phyloP scores from a whole-genome alignment of 176 grass and related monocot species.

The Saccharum officinarum region DNA sequence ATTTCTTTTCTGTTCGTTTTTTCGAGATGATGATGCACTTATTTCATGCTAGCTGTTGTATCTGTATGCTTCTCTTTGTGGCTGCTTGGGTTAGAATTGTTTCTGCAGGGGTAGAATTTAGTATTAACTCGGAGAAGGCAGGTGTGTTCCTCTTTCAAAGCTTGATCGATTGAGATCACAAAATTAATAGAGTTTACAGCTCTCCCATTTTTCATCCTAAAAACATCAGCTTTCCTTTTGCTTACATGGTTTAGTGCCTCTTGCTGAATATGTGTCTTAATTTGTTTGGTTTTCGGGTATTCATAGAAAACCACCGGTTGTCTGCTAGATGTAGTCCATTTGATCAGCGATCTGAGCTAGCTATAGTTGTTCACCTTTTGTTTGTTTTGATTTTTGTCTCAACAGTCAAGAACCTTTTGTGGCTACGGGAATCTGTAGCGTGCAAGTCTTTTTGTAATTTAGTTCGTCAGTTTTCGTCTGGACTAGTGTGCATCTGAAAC shows the following conservation, averaged over 20 bases:
- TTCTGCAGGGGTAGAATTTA: neutral
- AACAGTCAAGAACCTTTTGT: neutral
- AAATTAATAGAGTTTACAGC: neutral
- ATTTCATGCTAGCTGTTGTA: constrained; percentile 1
- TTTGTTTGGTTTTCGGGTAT: neutral
- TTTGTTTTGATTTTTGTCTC: constrained; percentile 16
- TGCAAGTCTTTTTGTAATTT: constrained; percentile 32
- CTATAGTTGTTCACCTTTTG: neutral
- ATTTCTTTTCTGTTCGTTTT: neutral
- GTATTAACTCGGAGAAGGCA: neutral
- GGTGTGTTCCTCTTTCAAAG: neutral
- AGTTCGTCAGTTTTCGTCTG: constrained; percentile 21
- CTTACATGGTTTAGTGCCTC: neutral
- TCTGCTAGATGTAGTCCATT: neutral
- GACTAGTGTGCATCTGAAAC: constrained; percentile 18
- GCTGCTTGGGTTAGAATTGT: neutral
- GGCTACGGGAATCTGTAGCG: neutral
- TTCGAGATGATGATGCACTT: neutral
- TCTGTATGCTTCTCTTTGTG: neutral
- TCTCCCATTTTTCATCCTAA: neutral
- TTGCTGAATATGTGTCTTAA: neutral
- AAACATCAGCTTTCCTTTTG: neutral
- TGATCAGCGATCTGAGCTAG: neutral
- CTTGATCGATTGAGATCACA: constrained; percentile 10
- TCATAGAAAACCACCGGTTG: neutral